Conservation (phyloP, 2,329 filamentous ascomycete species). For the Paraphoma sp. region DNA sequence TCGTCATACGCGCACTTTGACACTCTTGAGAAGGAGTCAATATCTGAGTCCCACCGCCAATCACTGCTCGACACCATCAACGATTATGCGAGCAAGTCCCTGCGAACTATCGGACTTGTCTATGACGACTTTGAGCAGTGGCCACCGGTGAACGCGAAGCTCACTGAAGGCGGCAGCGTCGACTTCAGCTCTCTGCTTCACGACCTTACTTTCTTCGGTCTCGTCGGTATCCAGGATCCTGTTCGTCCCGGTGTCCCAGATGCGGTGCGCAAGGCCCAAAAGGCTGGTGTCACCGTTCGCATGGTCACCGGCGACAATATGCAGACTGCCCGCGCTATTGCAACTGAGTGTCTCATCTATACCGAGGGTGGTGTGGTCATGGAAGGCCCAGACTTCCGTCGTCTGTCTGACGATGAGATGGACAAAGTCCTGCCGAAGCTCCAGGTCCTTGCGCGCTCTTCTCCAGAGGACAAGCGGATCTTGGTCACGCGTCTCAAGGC, state of each 20-base stretch:
- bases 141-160: slow-evolving; percentile 38
- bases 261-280: slow-evolving; percentile 85
- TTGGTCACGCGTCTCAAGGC: slow-evolving; percentile 93
- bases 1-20: slow-evolving; percentile 25
- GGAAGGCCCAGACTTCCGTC: slow-evolving; percentile 90
- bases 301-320: slow-evolving; percentile 98
- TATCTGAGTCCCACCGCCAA: slow-evolving; percentile 22
- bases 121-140: slow-evolving; percentile 48
- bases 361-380: slow-evolving; percentile 76
- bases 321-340: slow-evolving; percentile 95
- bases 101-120: slow-evolving; percentile 52
- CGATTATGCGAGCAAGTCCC: slow-evolving; percentile 48
- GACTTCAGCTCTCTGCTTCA: slow-evolving; percentile 26
- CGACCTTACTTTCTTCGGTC: slow-evolving; percentile 79
- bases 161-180: slow-evolving; percentile 28
- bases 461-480: slow-evolving; percentile 92
- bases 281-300: slow-evolving; percentile 91
- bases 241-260: slow-evolving; percentile 86
- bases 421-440: slow-evolving; percentile 80
- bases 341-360: slow-evolving; percentile 92
- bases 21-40: slow-evolving; percentile 18
- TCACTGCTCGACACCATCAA: slow-evolving; percentile 41
- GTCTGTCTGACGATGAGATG: slow-evolving; percentile 76
- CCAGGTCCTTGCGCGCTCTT: slow-evolving; percentile 93
- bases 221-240: slow-evolving; percentile 94